A percentile compares a stretch with the other conserved stretches of the same genome.
Evolutionary conservation across 2,329 filamentous ascomycete species (phyloP).

Genomic region (Aulographum hederae): DNA sequence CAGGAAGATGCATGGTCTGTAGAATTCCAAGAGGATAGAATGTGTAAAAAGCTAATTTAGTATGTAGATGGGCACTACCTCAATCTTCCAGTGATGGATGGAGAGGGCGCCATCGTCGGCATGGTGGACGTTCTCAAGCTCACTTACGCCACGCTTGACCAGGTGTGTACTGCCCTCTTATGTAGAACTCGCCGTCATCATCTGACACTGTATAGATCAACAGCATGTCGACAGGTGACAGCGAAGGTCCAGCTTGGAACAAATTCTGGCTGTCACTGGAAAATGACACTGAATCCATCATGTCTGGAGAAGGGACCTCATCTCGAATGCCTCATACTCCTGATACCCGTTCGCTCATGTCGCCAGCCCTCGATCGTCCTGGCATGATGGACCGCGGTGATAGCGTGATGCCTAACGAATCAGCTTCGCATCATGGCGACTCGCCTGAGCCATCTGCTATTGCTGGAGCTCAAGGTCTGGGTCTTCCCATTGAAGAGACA

Average conservation of each 20-base stretch:
- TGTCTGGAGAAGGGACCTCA: constrained; percentile 80
- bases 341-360: constrained; percentile 59
- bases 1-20: constrained; percentile 94
- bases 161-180: constrained; percentile 38
- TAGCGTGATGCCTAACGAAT: constrained; percentile 82
- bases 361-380: constrained; percentile 51
- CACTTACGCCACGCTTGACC: constrained; percentile 93
- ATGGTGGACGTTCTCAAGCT: constrained; percentile 99
- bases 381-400: constrained; percentile 52
- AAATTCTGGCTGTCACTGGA: constrained; percentile 98
- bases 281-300: constrained; percentile 86
- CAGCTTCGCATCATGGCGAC: constrained; percentile 81
- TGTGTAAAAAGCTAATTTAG: too few relatives aligned
- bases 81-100: constrained; percentile 97
- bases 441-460: constrained; percentile 53
- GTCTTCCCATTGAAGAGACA: constrained; percentile 44
- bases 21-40: too few relatives aligned
- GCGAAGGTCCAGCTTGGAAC: constrained; percentile 95
- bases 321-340: constrained; percentile 48
- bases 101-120: constrained; percentile 87
- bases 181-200: constrained; percentile 1
- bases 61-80: constrained; percentile 81
- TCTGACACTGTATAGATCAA: constrained; percentile 62
- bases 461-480: constrained; percentile 36
- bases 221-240: constrained; percentile 75